These are phyloP conservation scores for Phytophthora litchii DNA, from an alignment of 352 stramenopile species.

Conservation along the genomic window DNA sequence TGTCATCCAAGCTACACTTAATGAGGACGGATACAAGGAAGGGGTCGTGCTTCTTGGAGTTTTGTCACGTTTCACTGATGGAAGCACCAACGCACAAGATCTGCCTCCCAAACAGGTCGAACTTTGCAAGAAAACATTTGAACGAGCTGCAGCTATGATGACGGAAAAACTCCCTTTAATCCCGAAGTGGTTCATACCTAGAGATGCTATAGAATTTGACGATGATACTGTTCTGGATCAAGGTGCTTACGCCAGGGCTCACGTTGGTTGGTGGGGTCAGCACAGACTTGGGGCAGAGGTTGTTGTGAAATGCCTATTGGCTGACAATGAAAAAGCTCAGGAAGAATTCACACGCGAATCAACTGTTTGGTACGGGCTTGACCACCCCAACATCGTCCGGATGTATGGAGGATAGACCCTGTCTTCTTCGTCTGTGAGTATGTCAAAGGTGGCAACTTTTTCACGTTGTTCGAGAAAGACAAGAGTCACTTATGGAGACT, in stretches of 20 bases:
- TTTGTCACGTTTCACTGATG: too few species aligned
- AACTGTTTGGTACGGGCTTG: slow-evolving; percentile 35
- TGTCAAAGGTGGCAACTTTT: slow-evolving; percentile 26
- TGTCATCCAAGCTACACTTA: too few species aligned
- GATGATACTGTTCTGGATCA: neutral
- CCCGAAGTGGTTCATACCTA: slow-evolving; percentile 21
- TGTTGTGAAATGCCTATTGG: slow-evolving; percentile 38
- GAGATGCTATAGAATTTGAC: slow-evolving; percentile 22
- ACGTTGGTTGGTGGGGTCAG: slow-evolving; percentile 14
- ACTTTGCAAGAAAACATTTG: too few species aligned
- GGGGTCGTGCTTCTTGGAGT: too few species aligned
- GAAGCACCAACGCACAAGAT: too few species aligned
- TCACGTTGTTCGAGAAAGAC: slow-evolving; percentile 22
- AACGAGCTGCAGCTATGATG: too few species aligned
- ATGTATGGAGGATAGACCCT: slow-evolving; percentile 33
- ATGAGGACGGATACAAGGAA: too few species aligned
- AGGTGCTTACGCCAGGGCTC: slow-evolving; percentile 13
- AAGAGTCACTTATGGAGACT: slow-evolving; percentile 24
- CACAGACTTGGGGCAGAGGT: slow-evolving; percentile 11
- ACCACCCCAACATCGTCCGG: slow-evolving; percentile 35
- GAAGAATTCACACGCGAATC: slow-evolving; percentile 31
- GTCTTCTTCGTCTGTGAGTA: slow-evolving; percentile 36
- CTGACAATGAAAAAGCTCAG: slow-evolving; percentile 3
- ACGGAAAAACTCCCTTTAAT: slow-evolving; percentile 2
- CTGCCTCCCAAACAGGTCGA: too few species aligned